Evolutionary conservation across 176 grass and related monocot species (phyloP).

Genomic region (Alloteropsis semialata): DNA sequence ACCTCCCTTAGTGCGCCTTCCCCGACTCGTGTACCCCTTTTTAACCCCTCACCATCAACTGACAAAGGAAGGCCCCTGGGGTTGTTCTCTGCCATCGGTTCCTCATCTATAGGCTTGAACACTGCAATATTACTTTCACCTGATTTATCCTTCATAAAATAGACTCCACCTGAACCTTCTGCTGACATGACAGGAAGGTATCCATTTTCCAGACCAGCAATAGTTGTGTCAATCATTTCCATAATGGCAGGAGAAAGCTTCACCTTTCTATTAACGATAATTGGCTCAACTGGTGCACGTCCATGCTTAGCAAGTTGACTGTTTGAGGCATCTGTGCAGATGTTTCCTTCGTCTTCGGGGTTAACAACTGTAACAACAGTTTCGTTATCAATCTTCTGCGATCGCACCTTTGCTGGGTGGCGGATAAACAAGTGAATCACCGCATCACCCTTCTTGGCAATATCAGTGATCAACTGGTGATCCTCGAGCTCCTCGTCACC

Average conservation of each 20-base stretch:
- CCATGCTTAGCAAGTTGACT: background rate
- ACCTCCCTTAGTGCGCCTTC: conserved; percentile 79
- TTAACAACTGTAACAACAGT: conserved; percentile 34
- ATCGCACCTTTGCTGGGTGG: conserved; percentile 40
- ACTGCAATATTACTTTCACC: conserved; percentile 43
- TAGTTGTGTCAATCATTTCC: conserved; percentile 30
- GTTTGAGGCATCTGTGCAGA: conserved; percentile 5
- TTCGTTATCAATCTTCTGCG: conserved; percentile 24
- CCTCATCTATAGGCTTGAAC: conserved; percentile 88
- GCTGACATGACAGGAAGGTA: conserved; percentile 36
- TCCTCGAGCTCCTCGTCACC: conserved; percentile 49
- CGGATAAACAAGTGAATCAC: conserved; percentile 49
- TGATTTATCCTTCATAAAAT: conserved; percentile 47
- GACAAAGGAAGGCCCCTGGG: conserved; percentile 64
- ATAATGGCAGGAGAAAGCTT: conserved; percentile 25
- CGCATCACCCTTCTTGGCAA: conserved; percentile 25
- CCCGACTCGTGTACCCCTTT: conserved; percentile 65
- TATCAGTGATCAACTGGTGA: conserved; percentile 38
- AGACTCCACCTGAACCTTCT: conserved; percentile 55
- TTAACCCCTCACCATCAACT: conserved; percentile 72
- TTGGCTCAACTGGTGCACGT: conserved; percentile 22
- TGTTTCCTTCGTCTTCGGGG: conserved; percentile 5
- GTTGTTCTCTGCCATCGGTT: conserved; percentile 75
- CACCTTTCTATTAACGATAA: conserved; percentile 36
- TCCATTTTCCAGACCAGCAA: conserved; percentile 51